Evolutionary conservation across 371 early-diverging fungal species (phyloP).

Genomic region (Mortierella sp.): DNA sequence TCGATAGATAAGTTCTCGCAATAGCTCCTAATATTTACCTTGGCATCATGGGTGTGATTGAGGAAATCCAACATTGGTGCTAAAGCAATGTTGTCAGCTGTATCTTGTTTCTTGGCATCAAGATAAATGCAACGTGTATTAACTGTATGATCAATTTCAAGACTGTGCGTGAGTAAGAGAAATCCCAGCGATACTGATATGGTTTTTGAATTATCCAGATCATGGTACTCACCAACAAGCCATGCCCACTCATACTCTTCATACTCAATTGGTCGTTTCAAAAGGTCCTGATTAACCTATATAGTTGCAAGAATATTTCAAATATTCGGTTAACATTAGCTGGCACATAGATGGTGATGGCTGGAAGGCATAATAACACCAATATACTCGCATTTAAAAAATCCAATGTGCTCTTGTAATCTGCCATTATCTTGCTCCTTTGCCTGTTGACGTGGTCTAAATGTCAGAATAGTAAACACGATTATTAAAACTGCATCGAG

Average conservation of each 20-base stretch:
- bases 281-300: constrained; percentile 30
- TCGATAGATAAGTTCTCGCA: background rate
- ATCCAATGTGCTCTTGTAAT: constrained; percentile 58
- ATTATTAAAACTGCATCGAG: too few species aligned
- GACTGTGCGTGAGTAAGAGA: background rate
- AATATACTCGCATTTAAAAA: constrained; percentile 57
- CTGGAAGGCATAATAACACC: background rate
- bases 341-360: background rate
- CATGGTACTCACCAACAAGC: constrained; percentile 64
- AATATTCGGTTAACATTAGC: background rate
- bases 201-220: background rate
- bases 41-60: constrained; percentile 71
- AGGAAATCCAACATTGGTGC: constrained; percentile 75
- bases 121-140: constrained; percentile 75
- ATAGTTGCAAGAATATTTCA: background rate
- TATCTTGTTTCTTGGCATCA: constrained; percentile 59
- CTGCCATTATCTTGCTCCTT: constrained; percentile 60
- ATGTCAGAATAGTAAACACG: background rate
- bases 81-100: constrained; percentile 66
- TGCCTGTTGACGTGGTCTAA: constrained; percentile 62
- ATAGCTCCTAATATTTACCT: constrained; percentile 26
- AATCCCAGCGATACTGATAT: background rate
- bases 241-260: constrained; percentile 72
- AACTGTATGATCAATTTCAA: constrained; percentile 46
- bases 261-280: constrained; percentile 52